Conservation (phyloP, 2,329 filamentous ascomycete species). For the Penicillium sp. region DNA sequence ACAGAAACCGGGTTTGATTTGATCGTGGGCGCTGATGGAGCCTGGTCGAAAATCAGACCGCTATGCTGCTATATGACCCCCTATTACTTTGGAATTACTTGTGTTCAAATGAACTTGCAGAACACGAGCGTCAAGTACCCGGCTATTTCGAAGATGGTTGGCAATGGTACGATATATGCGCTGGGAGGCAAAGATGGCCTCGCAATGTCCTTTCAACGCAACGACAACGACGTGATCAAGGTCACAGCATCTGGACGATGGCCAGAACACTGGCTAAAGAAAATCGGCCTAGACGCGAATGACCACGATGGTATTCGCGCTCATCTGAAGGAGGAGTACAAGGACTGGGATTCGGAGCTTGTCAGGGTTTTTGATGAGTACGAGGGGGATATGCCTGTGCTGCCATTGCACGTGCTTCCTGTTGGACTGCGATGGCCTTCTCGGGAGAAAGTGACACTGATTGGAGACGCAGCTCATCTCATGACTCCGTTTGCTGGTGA, state of each 20-base stretch:
- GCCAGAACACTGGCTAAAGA: slow-evolving; percentile 13
- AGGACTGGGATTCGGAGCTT: slow-evolving; percentile 16
- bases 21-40: slow-evolving; percentile 27
- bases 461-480: slow-evolving; percentile 26
- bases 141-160: slow-evolving; percentile 17
- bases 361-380: slow-evolving; percentile 17
- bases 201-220: slow-evolving; percentile 24
- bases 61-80: slow-evolving; percentile 22
- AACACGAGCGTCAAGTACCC: slow-evolving; percentile 20
- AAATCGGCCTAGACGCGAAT: slow-evolving; percentile 1
- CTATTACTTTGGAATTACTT: slow-evolving; percentile 21
- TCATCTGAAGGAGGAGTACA: slow-evolving; percentile 8
- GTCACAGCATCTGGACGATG: slow-evolving; percentile 8
- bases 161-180: slow-evolving; percentile 21
- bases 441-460: slow-evolving; percentile 20
- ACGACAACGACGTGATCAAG: slow-evolving; percentile 18
- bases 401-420: slow-evolving; percentile 23
- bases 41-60: slow-evolving; percentile 25
- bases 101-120: slow-evolving; percentile 17
- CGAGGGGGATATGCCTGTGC: slow-evolving; percentile 11
- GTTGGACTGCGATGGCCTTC: slow-evolving; percentile 22
- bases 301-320: slow-evolving; percentile 4
- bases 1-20: slow-evolving; percentile 21
- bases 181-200: slow-evolving; percentile 16
- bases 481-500: slow-evolving; percentile 28